Percentiles rank a stretch among this genome's conserved stretches.
phyloP scores from a whole-genome alignment of 2,329 filamentous ascomycete genomes.

The Nothopassalora personata region DNA sequence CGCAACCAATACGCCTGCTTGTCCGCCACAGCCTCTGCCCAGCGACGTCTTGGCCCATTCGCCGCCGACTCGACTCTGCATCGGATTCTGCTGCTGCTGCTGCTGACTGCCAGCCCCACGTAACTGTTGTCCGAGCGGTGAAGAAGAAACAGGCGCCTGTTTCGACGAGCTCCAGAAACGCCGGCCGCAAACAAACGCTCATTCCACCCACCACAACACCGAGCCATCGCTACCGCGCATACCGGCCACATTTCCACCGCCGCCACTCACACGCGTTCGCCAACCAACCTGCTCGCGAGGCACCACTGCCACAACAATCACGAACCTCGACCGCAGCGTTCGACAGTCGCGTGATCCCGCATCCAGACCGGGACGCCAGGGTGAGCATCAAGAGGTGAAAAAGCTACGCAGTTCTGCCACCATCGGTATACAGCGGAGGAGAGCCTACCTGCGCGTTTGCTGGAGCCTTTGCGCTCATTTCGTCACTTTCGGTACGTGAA shows the following conservation, averaged over 20 bases:
- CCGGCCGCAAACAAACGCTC: background rate
- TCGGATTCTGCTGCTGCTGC: background rate
- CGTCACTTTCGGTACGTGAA: conserved; percentile 26
- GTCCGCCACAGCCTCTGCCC: background rate
- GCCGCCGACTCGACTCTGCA: background rate
- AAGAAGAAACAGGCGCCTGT: conserved; percentile 1
- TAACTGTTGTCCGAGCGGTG: conserved; percentile 2
- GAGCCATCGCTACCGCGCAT: background rate
- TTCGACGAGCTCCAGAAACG: background rate
- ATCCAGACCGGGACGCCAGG: conserved; percentile 9
- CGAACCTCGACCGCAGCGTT: background rate
- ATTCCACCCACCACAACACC: background rate
- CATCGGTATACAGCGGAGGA: conserved; percentile 10
- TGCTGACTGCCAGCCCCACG: conserved; percentile 12
- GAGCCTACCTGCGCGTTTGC: conserved; percentile 10
- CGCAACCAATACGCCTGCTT: background rate
- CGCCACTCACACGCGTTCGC: background rate
- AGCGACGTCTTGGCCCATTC: background rate
- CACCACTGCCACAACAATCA: conserved; percentile 5
- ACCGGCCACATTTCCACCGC: background rate
- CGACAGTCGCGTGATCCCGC: conserved; percentile 15
- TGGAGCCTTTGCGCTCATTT: conserved; percentile 30
- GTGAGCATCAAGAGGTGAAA: conserved; percentile 9
- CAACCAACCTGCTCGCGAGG: background rate
- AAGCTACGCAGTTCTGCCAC: conserved; percentile 2